A percentile compares a stretch with the other conserved stretches of the same genome.
phyloP scores from a whole-genome alignment of 1,139 yeast genomes.

The Arxiozyma slooffiae region DNA sequence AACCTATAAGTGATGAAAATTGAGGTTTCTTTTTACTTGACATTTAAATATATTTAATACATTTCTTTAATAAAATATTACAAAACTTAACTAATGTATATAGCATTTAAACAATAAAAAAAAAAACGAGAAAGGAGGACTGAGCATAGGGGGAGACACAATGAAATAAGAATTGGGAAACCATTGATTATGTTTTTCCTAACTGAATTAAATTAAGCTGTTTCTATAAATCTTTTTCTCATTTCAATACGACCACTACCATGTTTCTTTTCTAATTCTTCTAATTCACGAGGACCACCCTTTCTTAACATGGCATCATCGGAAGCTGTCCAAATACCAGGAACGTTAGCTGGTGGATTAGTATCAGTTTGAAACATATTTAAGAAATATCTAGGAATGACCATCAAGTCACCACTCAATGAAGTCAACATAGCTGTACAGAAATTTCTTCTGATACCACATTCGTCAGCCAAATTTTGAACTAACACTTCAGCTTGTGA shows the following conservation, averaged over 20 bases:
- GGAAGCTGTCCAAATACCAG: slow-evolving; percentile 43
- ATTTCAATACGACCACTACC: slow-evolving; percentile 34
- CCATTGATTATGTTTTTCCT: no score
- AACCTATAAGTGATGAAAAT: no score
- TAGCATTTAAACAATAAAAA: no score
- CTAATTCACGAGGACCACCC: slow-evolving; percentile 29
- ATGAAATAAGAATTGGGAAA: no score
- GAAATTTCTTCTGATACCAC: slow-evolving; percentile 39
- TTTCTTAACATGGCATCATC: slow-evolving; percentile 35
- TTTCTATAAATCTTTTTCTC: slow-evolving; percentile 31
- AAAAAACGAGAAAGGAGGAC: no score
- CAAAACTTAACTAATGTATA: no score
- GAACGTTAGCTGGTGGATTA: slow-evolving; percentile 36
- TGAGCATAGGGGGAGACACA: no score
- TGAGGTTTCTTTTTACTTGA: no score
- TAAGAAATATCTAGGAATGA: slow-evolving; percentile 38
- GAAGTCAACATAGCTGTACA: slow-evolving; percentile 40
- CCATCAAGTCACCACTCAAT: slow-evolving; percentile 41
- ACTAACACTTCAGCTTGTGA: slow-evolving; percentile 39
- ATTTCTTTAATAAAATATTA: no score
- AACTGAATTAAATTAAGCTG: not conserved
- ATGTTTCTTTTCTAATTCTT: slow-evolving; percentile 30
- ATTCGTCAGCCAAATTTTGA: slow-evolving; percentile 35
- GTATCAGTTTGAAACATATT: slow-evolving; percentile 37
- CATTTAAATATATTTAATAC: no score